These are phyloP conservation scores for Pinus tabuliformis DNA, from an alignment of 75 land plant species.

Conservation along the genomic window DNA sequence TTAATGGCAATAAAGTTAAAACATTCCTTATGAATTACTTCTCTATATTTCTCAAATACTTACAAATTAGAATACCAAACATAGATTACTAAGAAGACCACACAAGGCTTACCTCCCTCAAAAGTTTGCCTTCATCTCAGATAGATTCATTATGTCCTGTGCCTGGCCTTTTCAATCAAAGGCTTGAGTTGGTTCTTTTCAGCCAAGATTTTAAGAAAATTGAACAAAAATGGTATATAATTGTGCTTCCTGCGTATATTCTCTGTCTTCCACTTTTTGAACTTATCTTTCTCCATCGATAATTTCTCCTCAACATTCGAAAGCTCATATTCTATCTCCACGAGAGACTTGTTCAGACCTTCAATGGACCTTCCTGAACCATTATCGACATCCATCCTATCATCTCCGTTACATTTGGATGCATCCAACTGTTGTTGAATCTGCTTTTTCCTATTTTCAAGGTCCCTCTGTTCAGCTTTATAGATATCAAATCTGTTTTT, in stretches of 20 bases:
- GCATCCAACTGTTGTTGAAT: slow-evolving; percentile 50
- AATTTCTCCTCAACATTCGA: slow-evolving; percentile 76
- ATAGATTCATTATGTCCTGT: slow-evolving; percentile 49
- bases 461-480: slow-evolving; percentile 73
- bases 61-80: neutral
- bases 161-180: slow-evolving; percentile 95
- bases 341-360: slow-evolving; percentile 44
- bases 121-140: neutral
- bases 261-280: slow-evolving; percentile 98
- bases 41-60: neutral
- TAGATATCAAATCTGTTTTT: slow-evolving; percentile 95
- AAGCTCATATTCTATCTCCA: slow-evolving; percentile 73
- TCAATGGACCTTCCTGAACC: slow-evolving; percentile 24
- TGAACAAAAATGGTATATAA: slow-evolving; percentile 96
- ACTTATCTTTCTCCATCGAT: slow-evolving; percentile 91
- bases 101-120: neutral
- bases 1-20: neutral
- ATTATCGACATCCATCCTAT: slow-evolving; percentile 18
- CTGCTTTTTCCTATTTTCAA: slow-evolving; percentile 65
- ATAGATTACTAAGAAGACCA: neutral
- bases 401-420: slow-evolving; percentile 27
- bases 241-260: slow-evolving; percentile 96
- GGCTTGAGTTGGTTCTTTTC: slow-evolving; percentile 98
- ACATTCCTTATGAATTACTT: neutral
- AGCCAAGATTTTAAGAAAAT: slow-evolving; percentile 93